Evolutionary conservation across 106 monocot genomes (phyloP), one percentile per base, ranked within the genome.

Genomic region (Hemerocallis citrina): DNA sequence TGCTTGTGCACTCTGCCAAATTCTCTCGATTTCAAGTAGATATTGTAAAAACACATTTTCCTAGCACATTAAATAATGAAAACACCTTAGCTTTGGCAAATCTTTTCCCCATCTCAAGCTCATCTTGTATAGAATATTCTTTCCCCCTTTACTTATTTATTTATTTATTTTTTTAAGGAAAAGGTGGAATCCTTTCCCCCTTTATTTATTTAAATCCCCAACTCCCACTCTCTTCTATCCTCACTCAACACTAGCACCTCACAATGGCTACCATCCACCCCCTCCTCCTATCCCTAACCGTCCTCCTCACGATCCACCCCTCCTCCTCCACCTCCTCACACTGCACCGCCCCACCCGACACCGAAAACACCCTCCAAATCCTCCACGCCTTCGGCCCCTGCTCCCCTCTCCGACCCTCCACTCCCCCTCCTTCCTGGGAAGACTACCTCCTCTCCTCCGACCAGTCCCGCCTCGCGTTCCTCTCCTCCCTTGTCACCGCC

Each of bases 381-480:
- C 43, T 62, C 24, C 68, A 40, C 10, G 44, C 42, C 56, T 48
- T 52, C 55, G 34, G 57, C 36, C 68, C 62, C 40, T 62, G 62
- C 54, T 41, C 61, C 15, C 33, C 63, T 14, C 36, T 35, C 17
- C 49, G 28, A n/a, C 36, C 20, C 29, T 29, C 65, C 22, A 33
- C 38, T 37, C 4, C 6, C 52, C 62, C 34, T 27, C 47, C n/a
- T n/a, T n/a, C n/a, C n/a, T n/a, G n/a, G n/a, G n/a, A n/a, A n/a
- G n/a, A n/a, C n/a, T n/a, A n/a, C 47, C 7, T 68, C 35, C 22
- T 47, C 36, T 24, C 22, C 55, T 30, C 45, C 25, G 72, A 72
- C 72, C 41, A 56, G 34, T 43, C 63, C 33, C 63, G 63, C 15
- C 21, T 72, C 54, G 5, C 20, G 11, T 71, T 38, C 60, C 60